Evolutionary conservation across 129 eudicot genomes (phyloP), one percentile per base, ranked within the genome.

Genomic region (Gnaphalium uliginosum): DNA sequence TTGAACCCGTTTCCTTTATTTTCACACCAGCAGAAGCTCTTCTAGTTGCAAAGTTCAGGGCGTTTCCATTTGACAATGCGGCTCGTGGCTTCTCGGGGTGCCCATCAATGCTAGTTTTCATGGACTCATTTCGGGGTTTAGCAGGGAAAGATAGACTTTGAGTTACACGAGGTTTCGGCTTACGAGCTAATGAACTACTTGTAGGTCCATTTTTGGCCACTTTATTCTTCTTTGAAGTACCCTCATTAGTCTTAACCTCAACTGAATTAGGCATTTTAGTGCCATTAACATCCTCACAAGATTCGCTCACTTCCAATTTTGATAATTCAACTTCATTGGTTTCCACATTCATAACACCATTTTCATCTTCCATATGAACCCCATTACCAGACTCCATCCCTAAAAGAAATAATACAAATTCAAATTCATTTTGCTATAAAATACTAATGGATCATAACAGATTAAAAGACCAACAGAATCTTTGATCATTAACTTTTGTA

Each of bases 121-220:
- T 81, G 33, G 81, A 72, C 76, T 82, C 81, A 26, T 68, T 69
- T 65, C 48, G 79, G 5, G 87, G 83, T 65, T 69, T 86, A 19
- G 96, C 72, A 39, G 97, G 98, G 70, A 93, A 82, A 15, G 97
- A 93, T 54, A 77, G 76, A 75, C 96, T 88, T 79, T 88, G 96
- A 14, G 81, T 79, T 27, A 88, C 29, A 68, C 79, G 85, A 25
- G 88, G 76, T 77, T 81, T 86, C 21, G 77, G 58, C 68, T 80
- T 85, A 41, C 83, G 78, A 58, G 79, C 74, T 39, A 76, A 33
- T n/a, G 63, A 72, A 30, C 80, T 76, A 27, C 71, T 65, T 58
- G 46, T 87, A 13, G 89, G 26, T 66, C 71, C 82, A 15, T 80
- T 83, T 71, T 83, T 90, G 15, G 60, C 58, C 41, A 56, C 69